Evolutionary conservation across 352 stramenopile genomes (phyloP), one percentile per base, ranked within the genome.

Genomic region (Globisporangium alternatum): DNA sequence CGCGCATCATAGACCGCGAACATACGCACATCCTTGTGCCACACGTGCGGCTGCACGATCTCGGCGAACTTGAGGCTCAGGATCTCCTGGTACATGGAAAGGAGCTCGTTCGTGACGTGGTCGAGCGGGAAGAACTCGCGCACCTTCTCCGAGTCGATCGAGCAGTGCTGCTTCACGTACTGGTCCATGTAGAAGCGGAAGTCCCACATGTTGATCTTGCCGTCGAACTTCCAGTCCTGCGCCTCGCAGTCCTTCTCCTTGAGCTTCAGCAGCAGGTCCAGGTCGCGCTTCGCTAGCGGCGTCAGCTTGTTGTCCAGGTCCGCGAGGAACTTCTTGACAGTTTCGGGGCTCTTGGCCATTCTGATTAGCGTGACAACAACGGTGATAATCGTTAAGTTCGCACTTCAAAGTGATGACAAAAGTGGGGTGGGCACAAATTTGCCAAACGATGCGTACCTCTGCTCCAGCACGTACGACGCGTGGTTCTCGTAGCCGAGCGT

Each of bases 191-290:
- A 97, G 75, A 93, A 97, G 21, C 76, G 77, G 55, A 91, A 92
- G 74, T 97, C 90, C 85, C 87, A 97, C 70, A 95, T 93, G 74
- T 97, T 92, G 69, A 97, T 75, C 66, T 93, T 90, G 52, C 84
- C 87, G 64, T 95, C 86, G 61, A 90, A 91, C 57, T 86, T 77
- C 73, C 74, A 76, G 2, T 57, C 72, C 31, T 86, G 76, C 21
- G 60, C 60, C 51, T 87, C 72, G 59, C 75, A 86, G 62, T 91
- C 80, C 5, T 71, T 65, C 70, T 89, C 69, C 68, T 93, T 93
- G 21, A 93, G 74, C 75, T 86, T 85, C 54, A 90, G 62, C 37
- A 95, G 74, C 59, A 77, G 55, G 55, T 91, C 72, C 15, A 92
- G 47, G 60, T 95, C 83, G 60, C 87, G 87, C 68, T 90, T 90